Conservation (phyloP, 441 rosid genomes). For the Aquilaria agallochum region DNA sequence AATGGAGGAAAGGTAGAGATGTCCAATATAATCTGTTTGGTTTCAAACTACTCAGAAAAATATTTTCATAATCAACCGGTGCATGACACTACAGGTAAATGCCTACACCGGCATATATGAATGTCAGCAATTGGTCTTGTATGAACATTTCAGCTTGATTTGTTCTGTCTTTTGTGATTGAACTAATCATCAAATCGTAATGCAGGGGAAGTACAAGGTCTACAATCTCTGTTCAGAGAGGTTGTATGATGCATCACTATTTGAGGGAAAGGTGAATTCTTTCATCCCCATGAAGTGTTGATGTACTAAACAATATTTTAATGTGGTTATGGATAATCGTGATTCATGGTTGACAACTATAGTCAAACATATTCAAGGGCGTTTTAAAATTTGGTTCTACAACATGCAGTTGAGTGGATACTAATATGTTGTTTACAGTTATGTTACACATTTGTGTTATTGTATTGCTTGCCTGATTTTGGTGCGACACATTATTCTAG, state of each 20-base stretch:
- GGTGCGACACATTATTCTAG: slow-evolving; percentile 6
- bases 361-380: background rate
- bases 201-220: slow-evolving; percentile 83
- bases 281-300: slow-evolving; percentile 9
- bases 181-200: slow-evolving; percentile 11
- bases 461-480: background rate
- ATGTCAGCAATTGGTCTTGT: background rate
- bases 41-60: too few species aligned
- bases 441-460: background rate
- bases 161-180: background rate
- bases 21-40: too few species aligned
- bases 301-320: background rate
- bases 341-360: background rate
- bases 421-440: background rate
- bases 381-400: slow-evolving; percentile 2
- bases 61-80: too few species aligned
- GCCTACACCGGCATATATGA: too few species aligned
- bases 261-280: slow-evolving; percentile 65
- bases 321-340: background rate
- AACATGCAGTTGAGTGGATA: background rate
- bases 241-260: slow-evolving; percentile 70
- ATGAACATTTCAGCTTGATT: slow-evolving; percentile 6
- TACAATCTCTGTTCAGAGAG: slow-evolving; percentile 89
- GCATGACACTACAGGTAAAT: too few species aligned
- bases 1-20: too few species aligned